Conservation (phyloP, 805 yeast species). For the Candida nonsorbophila region DNA sequence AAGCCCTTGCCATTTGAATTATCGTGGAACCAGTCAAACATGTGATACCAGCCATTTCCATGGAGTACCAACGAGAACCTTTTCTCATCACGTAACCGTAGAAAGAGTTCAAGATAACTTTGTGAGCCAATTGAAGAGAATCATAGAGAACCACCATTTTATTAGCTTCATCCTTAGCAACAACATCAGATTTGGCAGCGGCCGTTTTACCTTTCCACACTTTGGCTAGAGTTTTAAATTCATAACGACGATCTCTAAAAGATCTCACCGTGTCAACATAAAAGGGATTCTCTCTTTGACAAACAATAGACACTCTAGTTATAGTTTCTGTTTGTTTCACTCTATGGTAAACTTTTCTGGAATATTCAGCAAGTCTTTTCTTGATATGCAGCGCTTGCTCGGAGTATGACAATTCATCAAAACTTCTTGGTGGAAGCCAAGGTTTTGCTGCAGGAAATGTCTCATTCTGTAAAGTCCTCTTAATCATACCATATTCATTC, state of each 20-base stretch:
- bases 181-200: slow-evolving; percentile 48
- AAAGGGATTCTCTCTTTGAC: slow-evolving; percentile 97
- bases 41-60: slow-evolving; percentile 99
- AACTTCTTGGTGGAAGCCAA: slow-evolving; percentile 54
- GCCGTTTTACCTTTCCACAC: slow-evolving; percentile 84
- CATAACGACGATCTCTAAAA: slow-evolving; percentile 94
- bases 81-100: slow-evolving; percentile 99
- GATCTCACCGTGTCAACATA: slow-evolving; percentile 91
- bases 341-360: slow-evolving; percentile 79
- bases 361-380: slow-evolving; percentile 76
- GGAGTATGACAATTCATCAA: slow-evolving; percentile 68
- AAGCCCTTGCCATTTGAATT: slow-evolving; percentile 90
- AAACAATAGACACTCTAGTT: slow-evolving; percentile 87
- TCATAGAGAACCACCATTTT: slow-evolving; percentile 93
- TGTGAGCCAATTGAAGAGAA: slow-evolving; percentile 93
- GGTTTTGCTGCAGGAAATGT: slow-evolving; percentile 60
- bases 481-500: slow-evolving; percentile 88
- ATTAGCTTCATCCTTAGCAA: slow-evolving; percentile 78
- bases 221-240: slow-evolving; percentile 88
- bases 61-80: slow-evolving; percentile 98
- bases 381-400: slow-evolving; percentile 77
- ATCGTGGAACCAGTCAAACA: slow-evolving; percentile 97
- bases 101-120: slow-evolving; percentile 91
- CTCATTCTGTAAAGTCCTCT: slow-evolving; percentile 76
- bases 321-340: slow-evolving; percentile 77